Conservation (phyloP, 2,329 filamentous ascomycete species). For the Alternaria viburni region DNA sequence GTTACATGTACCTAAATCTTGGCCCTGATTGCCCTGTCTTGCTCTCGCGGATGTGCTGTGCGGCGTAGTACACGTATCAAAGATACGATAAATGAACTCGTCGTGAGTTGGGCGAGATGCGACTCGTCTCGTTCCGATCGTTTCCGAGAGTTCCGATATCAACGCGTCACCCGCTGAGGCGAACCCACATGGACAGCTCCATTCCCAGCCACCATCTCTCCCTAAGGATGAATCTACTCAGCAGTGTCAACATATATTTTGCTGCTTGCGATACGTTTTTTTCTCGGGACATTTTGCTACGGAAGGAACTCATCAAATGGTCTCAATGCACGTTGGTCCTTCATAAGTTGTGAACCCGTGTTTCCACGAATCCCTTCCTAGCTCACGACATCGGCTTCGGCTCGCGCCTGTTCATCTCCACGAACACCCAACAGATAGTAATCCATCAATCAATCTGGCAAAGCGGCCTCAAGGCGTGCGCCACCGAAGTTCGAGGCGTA, state of each 20-base stretch:
- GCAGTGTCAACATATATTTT: not conserved
- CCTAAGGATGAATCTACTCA: not conserved
- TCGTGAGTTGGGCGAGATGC: not conserved
- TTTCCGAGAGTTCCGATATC: not conserved
- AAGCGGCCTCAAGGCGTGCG: not conserved
- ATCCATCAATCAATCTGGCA: not conserved
- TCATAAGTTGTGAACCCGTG: constrained; percentile 19
- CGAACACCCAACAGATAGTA: constrained; percentile 1
- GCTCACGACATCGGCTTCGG: not conserved
- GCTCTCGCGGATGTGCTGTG: not conserved
- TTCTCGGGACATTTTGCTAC: not conserved
- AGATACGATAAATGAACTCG: not conserved
- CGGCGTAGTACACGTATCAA: not conserved
- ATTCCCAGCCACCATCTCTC: not conserved
- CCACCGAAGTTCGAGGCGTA: constrained; percentile 1
- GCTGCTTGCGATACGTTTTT: not conserved
- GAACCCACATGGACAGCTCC: not conserved
- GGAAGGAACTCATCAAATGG: not conserved
- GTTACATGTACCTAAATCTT: not conserved
- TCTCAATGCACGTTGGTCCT: not conserved
- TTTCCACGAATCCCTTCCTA: constrained; percentile 11
- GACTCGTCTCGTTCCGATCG: not conserved
- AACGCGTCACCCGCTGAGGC: not conserved
- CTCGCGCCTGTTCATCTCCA: constrained; percentile 11
- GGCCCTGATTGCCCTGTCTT: not conserved